These are phyloP conservation scores for Populus nigra DNA, from an alignment of 345 rosid genomes.

Conservation along the genomic window DNA sequence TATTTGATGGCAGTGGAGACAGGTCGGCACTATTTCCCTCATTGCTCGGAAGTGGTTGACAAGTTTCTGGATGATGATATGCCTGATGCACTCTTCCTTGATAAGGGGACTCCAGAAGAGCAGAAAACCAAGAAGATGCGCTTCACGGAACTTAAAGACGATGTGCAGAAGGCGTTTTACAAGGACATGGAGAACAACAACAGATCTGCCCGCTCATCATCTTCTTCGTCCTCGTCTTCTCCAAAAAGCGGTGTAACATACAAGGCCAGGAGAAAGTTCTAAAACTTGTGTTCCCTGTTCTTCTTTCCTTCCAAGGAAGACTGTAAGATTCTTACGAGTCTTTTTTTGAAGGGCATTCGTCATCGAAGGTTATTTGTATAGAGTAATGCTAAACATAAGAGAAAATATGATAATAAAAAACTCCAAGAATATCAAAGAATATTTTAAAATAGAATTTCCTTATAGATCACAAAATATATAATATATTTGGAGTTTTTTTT, in stretches of 20 bases:
- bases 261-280: neutral
- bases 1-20: constrained; percentile 38
- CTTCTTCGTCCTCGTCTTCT: constrained; percentile 30
- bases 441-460: too few relatives aligned
- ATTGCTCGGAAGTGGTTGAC: constrained; percentile 44
- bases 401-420: too few relatives aligned
- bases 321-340: neutral
- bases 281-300: neutral
- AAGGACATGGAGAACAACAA: constrained; percentile 41
- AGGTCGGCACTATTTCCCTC: constrained; percentile 39
- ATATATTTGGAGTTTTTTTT: too few relatives aligned
- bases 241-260: constrained; percentile 21
- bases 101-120: constrained; percentile 42
- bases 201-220: constrained; percentile 16
- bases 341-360: neutral
- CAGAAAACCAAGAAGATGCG: constrained; percentile 36
- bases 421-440: too few relatives aligned
- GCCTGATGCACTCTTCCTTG: constrained; percentile 32
- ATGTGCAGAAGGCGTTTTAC: constrained; percentile 38
- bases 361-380: neutral
- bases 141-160: constrained; percentile 44
- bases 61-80: constrained; percentile 32
- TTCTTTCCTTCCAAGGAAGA: neutral
- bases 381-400: too few relatives aligned
- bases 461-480: too few relatives aligned